Conservation (phyloP, 2,329 filamentous ascomycete genomes). For the Claviceps arundinis region DNA sequence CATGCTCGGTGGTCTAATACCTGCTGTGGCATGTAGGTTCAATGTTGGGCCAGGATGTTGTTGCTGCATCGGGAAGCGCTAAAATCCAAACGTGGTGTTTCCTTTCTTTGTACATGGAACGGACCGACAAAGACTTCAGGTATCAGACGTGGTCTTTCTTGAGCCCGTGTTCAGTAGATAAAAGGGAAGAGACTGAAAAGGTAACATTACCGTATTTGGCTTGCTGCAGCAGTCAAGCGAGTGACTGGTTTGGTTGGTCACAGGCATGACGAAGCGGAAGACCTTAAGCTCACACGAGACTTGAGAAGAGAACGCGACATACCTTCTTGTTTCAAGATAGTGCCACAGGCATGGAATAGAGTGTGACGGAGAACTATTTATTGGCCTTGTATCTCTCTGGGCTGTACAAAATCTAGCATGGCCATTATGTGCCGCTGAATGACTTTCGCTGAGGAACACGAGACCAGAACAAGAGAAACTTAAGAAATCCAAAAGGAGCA, state of each 20-base stretch:
- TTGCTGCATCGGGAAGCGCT: background rate
- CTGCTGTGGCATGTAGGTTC: background rate
- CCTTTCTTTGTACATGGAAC: background rate
- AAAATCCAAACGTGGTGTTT: background rate
- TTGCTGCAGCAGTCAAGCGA: constrained; percentile 2
- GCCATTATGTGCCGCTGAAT: background rate
- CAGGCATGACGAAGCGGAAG: constrained; percentile 2
- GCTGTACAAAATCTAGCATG: background rate
- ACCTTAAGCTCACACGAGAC: background rate
- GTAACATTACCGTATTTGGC: background rate
- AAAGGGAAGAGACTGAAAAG: background rate
- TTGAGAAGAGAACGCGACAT: background rate
- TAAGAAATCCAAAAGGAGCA: background rate
- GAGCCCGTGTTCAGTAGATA: too few species aligned
- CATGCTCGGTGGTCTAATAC: background rate
- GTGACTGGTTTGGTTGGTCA: background rate
- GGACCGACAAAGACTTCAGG: too few species aligned
- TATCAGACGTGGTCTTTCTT: too few species aligned
- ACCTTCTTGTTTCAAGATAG: background rate
- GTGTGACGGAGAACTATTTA: background rate
- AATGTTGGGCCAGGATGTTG: background rate
- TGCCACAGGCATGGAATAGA: background rate
- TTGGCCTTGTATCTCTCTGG: background rate
- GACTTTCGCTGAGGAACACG: background rate
- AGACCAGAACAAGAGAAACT: background rate